Percentiles rank a stretch among this genome's conserved stretches.
Evolutionary conservation across 495 filamentous ascomycete genomes (phyloP).

Genomic region (Geoglossum glabrum): DNA sequence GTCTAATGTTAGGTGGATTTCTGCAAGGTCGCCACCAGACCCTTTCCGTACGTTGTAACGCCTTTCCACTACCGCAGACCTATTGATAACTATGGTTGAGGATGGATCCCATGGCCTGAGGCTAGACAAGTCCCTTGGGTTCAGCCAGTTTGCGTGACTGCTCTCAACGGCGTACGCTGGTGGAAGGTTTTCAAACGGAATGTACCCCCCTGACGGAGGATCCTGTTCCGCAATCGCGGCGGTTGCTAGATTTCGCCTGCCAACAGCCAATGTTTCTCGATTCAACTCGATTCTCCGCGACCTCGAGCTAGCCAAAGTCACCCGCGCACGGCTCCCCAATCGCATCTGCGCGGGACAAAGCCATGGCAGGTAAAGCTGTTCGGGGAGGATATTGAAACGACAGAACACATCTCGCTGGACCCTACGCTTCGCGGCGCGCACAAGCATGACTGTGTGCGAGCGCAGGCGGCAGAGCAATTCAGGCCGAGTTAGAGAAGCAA

Average conservation of each 20-base stretch:
- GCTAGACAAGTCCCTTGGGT: background rate
- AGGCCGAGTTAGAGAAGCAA: background rate
- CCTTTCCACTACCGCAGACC: background rate
- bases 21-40: background rate
- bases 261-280: background rate
- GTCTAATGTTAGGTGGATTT: slow-evolving; percentile 22
- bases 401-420: background rate
- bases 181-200: background rate
- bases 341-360: slow-evolving; percentile 2
- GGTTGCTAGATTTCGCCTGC: background rate
- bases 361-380: background rate
- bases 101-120: background rate
- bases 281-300: background rate
- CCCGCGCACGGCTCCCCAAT: background rate
- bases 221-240: background rate
- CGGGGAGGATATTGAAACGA: background rate
- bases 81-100: background rate
- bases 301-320: background rate
- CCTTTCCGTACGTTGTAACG: background rate
- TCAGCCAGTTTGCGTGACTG: background rate
- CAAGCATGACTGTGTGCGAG: background rate
- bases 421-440: background rate
- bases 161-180: background rate
- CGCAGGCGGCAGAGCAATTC: background rate
- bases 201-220: background rate